Conservation (phyloP, 139 green algal species). For the Coccomyxa sp. region DNA sequence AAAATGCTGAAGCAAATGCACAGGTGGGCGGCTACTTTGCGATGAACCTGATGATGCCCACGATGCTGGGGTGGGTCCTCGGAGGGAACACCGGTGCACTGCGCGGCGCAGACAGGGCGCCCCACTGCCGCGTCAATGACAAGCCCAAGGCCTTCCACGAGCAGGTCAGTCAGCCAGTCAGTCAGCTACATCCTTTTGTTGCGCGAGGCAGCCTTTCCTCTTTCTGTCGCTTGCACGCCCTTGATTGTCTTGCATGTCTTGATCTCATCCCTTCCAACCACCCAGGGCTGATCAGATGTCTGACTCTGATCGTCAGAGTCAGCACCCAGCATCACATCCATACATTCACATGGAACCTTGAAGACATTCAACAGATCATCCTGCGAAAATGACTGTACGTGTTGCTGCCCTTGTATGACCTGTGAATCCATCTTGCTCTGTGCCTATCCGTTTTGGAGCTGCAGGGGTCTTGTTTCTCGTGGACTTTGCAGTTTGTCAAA, state of each 20-base stretch:
- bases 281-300: background rate
- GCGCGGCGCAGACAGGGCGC: constrained; percentile 3
- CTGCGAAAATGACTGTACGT: no score
- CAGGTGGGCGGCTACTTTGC: constrained; percentile 39
- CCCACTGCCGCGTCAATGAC: constrained; percentile 48
- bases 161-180: background rate
- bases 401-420: no score
- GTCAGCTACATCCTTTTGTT: background rate
- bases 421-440: no score
- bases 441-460: no score
- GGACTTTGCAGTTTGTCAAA: no score
- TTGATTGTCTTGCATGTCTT: background rate
- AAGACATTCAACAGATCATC: no score
- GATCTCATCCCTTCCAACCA: no score
- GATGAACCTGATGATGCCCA: constrained; percentile 78
- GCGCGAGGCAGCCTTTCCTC: background rate
- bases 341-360: background rate
- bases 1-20: no score
- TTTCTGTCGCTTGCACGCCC: background rate
- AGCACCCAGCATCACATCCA: background rate
- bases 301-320: background rate
- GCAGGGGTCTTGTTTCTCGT: no score
- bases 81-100: constrained; percentile 68
- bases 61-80: constrained; percentile 77
- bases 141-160: constrained; percentile 63